Evolutionary conservation across 2,329 filamentous ascomycete species (phyloP), one percentile per base, ranked within the genome.

Genomic region (Westerdykella sp.): DNA sequence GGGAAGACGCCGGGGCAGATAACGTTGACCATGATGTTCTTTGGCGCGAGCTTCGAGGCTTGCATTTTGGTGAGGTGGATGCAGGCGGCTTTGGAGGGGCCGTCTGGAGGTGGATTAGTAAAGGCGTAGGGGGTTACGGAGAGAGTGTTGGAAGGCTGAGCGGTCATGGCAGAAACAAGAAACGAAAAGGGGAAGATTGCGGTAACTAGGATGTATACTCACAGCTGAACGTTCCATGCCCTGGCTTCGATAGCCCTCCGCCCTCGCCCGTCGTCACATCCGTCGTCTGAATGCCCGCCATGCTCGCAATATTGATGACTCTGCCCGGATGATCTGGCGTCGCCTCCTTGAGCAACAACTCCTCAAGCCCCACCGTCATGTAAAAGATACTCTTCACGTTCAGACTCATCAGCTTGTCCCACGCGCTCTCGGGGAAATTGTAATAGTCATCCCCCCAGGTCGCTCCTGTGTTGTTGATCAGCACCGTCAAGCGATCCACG

Each of bases 391-490:
- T 72, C 57, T 77, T 76, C 13, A 77, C 73, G 52, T 77, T 77
- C 51, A 77, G 60, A 9, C 71, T 73, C 51, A 78, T 74, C 16
- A 80, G 66, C 49, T 78, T 75, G 49, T 78, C 76, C 74, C 76
- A 80, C 34, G 73, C 77, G 37, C 70, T 67, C 48, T 78, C 76
- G 0, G 76, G 76, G 52, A 78, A 80, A 57, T 79, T 69, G 46
- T 78, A 74, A 56, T 79, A 79, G 22, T 76, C 72, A 21, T 72
- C 77, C 9, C 76, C 77, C 69, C 74, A 77, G 41, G 73, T 74
- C 7, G 71, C 75, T 13, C 74, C 74, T 7, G 73, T 73, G 51
- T 76, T 77, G 55, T 77, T 77, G 41, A 77, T 65, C 15, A 76
- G 60, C 18, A 76, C 70, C 51, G 59, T 75, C 62, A 76, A 42